These are phyloP conservation scores for Aaosphaeria arxii DNA, from an alignment of 2,329 filamentous ascomycete genomes.

Conservation along the genomic window DNA sequence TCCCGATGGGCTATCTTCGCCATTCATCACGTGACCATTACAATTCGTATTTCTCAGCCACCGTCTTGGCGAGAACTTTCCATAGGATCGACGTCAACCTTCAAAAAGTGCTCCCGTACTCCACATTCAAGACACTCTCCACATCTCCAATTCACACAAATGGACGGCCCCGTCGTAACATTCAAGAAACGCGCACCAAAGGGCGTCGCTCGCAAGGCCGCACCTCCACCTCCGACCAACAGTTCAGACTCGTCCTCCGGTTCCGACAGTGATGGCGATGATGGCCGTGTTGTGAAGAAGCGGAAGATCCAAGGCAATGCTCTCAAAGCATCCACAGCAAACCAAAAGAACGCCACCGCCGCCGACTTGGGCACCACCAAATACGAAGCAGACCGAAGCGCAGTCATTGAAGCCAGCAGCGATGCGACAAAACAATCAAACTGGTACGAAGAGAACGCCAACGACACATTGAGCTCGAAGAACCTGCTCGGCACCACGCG, in stretches of 20 bases:
- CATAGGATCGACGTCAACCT: conserved; percentile 2
- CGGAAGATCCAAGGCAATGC: conserved; percentile 66
- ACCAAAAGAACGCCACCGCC: conserved; percentile 48
- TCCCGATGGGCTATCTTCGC: not conserved
- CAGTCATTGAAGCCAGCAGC: conserved; percentile 65
- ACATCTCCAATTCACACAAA: conserved; percentile 8
- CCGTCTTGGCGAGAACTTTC: conserved; percentile 20
- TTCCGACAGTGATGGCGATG: conserved; percentile 66
- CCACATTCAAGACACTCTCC: conserved; percentile 1
- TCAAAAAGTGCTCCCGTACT: not conserved
- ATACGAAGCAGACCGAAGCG: conserved; percentile 60
- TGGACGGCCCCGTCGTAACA: conserved; percentile 56
- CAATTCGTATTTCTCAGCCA: conserved; percentile 18
- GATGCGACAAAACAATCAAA: conserved; percentile 88
- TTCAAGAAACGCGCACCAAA: conserved; percentile 88
- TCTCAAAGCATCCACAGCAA: conserved; percentile 63
- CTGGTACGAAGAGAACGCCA: conserved; percentile 78
- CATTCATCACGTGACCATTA: no score
- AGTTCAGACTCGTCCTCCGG: conserved; percentile 62
- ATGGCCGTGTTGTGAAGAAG: conserved; percentile 73
- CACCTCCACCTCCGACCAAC: conserved; percentile 67
- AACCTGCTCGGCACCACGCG: conserved; percentile 60
- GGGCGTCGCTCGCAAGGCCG: conserved; percentile 75
- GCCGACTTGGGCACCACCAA: conserved; percentile 47
- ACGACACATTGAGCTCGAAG: conserved; percentile 50